phyloP scores from a whole-genome alignment of 2,329 filamentous ascomycete genomes.

The Cercospora berteroae region DNA sequence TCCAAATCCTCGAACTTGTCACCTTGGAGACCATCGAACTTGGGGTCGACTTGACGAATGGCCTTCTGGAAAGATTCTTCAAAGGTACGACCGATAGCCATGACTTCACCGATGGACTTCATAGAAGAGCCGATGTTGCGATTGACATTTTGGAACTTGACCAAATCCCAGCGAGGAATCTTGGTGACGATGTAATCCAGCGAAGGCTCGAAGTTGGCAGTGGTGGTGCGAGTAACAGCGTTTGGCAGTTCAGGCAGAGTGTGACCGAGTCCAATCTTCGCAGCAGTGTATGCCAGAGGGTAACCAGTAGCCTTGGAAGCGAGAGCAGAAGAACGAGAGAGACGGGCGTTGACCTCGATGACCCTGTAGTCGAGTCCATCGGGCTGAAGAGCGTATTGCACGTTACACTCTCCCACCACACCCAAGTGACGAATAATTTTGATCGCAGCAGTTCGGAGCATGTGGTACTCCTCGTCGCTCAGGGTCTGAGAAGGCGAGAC shows the following conservation, averaged over 20 bases:
- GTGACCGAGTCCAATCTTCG: constrained; percentile 96
- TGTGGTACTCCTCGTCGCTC: constrained; percentile 98
- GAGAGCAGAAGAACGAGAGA: constrained; percentile 93
- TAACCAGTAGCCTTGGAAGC: constrained; percentile 98
- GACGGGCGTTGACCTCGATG: constrained; percentile 97
- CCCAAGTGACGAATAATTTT: constrained; percentile 97
- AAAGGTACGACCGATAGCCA: constrained; percentile 98
- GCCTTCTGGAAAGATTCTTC: constrained; percentile 99
- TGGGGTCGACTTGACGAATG: constrained; percentile 92
- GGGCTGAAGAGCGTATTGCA: constrained; percentile 94
- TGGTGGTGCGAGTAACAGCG: constrained; percentile 96
- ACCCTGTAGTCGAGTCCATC: constrained; percentile 97
- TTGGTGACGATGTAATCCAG: constrained; percentile 98
- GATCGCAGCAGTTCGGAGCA: constrained; percentile 95
- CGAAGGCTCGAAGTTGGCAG: constrained; percentile 96
- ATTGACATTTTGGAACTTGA: constrained; percentile 99
- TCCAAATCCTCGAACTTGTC: constrained; percentile 93
- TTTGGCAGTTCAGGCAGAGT: constrained; percentile 94
- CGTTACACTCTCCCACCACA: constrained; percentile 97
- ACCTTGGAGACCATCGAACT: constrained; percentile 88
- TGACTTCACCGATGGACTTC: constrained; percentile 99
- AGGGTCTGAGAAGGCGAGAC: constrained; percentile 95
- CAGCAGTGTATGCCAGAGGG: constrained; percentile 92
- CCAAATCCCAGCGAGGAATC: constrained; percentile 96
- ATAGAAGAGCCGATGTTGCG: constrained; percentile 95